Conservation (phyloP, 1,284 basidiomycete genomes). For the Mycosarcoma maydis region DNA sequence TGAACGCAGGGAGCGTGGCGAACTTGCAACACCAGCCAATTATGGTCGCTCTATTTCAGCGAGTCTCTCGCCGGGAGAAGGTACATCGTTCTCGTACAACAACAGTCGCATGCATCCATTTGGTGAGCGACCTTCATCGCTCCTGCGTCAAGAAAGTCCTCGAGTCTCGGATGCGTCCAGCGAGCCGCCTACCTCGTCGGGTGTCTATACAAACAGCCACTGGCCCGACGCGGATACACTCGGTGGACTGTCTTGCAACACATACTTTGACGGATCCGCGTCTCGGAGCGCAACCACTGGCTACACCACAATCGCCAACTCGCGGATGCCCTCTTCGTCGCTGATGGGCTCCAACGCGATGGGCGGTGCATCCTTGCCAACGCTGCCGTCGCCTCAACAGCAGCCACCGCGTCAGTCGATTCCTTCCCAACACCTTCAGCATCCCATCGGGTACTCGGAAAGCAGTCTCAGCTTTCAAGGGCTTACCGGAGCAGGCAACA, state of each 20-base stretch:
- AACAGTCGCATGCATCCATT: slow-evolving; percentile 29
- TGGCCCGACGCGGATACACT: slow-evolving; percentile 20
- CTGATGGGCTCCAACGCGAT: slow-evolving; percentile 4
- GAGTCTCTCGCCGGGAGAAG: slow-evolving; percentile 4
- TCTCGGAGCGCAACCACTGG: slow-evolving; percentile 1
- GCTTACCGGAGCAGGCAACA: background rate
- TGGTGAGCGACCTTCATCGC: slow-evolving; percentile 12
- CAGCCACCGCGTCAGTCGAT: slow-evolving; percentile 8
- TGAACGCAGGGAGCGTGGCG: slow-evolving; percentile 15
- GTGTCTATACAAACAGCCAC: slow-evolving; percentile 8
- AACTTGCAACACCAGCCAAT: background rate
- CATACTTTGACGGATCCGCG: slow-evolving; percentile 12
- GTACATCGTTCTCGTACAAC: slow-evolving; percentile 7
- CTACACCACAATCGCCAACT: background rate
- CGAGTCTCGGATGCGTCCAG: slow-evolving; percentile 7
- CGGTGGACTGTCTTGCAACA: background rate
- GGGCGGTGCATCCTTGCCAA: slow-evolving; percentile 7
- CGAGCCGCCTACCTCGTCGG: background rate
- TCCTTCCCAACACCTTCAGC: slow-evolving; percentile 26
- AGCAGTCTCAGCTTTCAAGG: slow-evolving; percentile 5
- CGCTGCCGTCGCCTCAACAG: slow-evolving; percentile 9
- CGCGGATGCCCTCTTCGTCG: background rate
- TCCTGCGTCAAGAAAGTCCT: slow-evolving; percentile 20
- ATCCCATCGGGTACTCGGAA: slow-evolving; percentile 13
- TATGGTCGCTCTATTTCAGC: slow-evolving; percentile 16